Evolutionary conservation across 495 filamentous ascomycete species (phyloP), one percentile per base, ranked within the genome.

Genomic region (Podospora australis): DNA sequence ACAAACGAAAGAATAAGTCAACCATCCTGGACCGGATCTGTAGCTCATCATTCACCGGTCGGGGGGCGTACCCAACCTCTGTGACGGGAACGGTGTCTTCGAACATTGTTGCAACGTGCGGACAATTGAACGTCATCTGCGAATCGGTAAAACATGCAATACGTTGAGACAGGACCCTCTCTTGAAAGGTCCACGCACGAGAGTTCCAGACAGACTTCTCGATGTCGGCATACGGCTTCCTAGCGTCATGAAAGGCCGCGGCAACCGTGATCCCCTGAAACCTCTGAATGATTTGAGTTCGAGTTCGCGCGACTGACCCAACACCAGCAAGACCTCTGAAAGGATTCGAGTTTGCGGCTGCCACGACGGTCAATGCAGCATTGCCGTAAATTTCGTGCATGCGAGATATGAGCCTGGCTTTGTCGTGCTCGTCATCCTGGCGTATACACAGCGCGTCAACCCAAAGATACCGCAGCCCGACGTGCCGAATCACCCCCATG

Each of bases 161-260:
- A 13, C 58, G 52, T 16, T 43, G 49, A 6, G 58, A 61, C 0
- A 61, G 28, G 5, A 45, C 50, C 13, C 50, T 35, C 20, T 61
- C 58, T 34, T 61, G 58, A 14, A 54, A 58, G 6, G 56, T 58
- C 58, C 58, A 61, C 4, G 55, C 58, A 10, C 55, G 46, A 11
- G 55, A 53, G 39, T 58, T 55, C 57, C 54, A 60, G n/a, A 49
- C 48, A 11, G 39, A 46, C 3, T 29, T 28, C 14, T 50, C 46
- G 10, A 54, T 49, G 6, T 50, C 52, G 8, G 26, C 2, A 21
- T 50, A 35, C n/a, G 52, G 52, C 21, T 40, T 38, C 14, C 52
- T 40, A 2, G 82, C 82, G 49, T 92, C 87, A 44, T 80, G 77
- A 39, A 90, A 70, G 7, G 78, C 68, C 23, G 87, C 68, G 7